These are phyloP conservation scores for Sporobolomyces roseus DNA, from an alignment of 768 basidiomycete species.

Conservation along the genomic window DNA sequence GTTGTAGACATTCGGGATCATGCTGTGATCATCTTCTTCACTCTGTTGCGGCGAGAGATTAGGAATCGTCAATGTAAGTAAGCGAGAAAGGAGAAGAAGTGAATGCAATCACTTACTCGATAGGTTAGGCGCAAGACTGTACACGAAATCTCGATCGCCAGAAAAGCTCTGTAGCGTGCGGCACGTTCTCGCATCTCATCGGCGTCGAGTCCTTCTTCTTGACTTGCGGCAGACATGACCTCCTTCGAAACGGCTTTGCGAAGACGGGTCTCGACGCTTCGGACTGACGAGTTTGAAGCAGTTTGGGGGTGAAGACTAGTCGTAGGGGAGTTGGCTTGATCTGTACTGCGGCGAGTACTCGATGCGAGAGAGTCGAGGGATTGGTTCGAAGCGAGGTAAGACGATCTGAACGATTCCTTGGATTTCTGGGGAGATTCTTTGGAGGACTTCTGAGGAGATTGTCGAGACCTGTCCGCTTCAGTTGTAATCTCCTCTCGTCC, in stretches of 20 bases:
- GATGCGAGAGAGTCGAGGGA: slow-evolving; percentile 39
- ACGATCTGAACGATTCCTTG: neutral
- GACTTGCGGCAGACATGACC: slow-evolving; percentile 4
- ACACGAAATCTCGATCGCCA: slow-evolving; percentile 64
- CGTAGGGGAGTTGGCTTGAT: slow-evolving; percentile 8
- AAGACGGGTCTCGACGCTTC: slow-evolving; percentile 22
- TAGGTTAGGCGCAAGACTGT: slow-evolving; percentile 40
- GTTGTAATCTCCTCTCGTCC: slow-evolving; percentile 1
- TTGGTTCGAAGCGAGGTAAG: slow-evolving; percentile 16
- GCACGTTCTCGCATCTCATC: slow-evolving; percentile 60
- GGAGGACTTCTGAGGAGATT: neutral
- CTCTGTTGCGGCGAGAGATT: slow-evolving; percentile 29
- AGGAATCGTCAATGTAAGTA: neutral
- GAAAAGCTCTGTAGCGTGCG: slow-evolving; percentile 70
- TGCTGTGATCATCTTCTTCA: slow-evolving; percentile 45
- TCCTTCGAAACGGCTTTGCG: slow-evolving; percentile 29
- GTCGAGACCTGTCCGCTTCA: neutral
- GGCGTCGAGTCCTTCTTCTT: slow-evolving; percentile 46
- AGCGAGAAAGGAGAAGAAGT: slow-evolving; percentile 17
- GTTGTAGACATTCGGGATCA: slow-evolving; percentile 58
- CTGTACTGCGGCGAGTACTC: neutral
- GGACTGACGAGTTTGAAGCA: slow-evolving; percentile 18
- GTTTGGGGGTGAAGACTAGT: neutral
- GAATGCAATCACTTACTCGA: slow-evolving; percentile 36
- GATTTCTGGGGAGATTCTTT: neutral